A percentile compares a stretch with the other conserved stretches of the same genome.
These are phyloP conservation scores for Penicillium crustosum DNA, from an alignment of 2,329 filamentous ascomycete genomes.

Conservation along the genomic window DNA sequence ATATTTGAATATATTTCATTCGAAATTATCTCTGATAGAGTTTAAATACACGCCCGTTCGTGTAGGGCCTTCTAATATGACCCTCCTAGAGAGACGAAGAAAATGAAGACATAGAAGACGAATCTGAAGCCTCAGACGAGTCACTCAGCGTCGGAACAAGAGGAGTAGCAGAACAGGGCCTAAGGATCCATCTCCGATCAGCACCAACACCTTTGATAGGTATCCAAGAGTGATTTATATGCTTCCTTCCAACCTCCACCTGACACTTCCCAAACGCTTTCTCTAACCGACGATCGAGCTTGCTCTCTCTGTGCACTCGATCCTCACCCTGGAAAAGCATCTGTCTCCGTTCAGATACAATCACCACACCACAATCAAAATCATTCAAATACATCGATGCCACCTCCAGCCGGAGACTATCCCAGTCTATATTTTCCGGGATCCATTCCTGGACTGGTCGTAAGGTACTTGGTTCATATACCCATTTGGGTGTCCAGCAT, in stretches of 20 bases:
- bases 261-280: neutral
- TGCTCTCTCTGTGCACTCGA: constrained; percentile 6
- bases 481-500: constrained; percentile 7
- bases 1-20: neutral
- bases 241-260: constrained; percentile 9
- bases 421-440: constrained; percentile 10
- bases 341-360: constrained; percentile 10
- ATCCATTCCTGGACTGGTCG: constrained; percentile 5
- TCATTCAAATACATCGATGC: constrained; percentile 11
- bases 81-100: neutral
- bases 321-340: constrained; percentile 6
- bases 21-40: no score
- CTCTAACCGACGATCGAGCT: constrained; percentile 4
- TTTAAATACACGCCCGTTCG: neutral
- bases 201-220: constrained; percentile 9
- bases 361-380: constrained; percentile 7
- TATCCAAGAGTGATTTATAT: constrained; percentile 8
- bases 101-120: neutral
- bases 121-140: neutral
- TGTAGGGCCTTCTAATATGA: neutral
- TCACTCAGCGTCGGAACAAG: constrained; percentile 3
- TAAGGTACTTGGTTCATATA: constrained; percentile 5
- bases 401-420: constrained; percentile 10
- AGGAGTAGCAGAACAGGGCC: constrained; percentile 11
- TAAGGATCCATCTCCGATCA: constrained; percentile 3